These are phyloP conservation scores for Hyaloscypha hepaticicola DNA, from an alignment of 495 filamentous ascomycete genomes.

Conservation along the genomic window DNA sequence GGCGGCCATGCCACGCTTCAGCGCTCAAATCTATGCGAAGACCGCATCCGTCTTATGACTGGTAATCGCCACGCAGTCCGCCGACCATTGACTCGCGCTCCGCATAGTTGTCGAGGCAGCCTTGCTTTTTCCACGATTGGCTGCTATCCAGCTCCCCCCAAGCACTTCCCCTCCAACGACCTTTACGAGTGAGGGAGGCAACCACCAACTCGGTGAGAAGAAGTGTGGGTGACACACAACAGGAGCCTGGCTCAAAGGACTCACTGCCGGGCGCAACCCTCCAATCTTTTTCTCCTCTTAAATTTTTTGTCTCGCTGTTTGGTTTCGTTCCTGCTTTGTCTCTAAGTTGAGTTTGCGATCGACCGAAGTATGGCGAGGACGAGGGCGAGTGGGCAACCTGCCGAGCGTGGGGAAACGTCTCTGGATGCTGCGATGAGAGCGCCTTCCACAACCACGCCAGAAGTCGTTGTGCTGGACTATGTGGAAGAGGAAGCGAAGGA, in stretches of 20 bases:
- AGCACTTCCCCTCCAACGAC: background rate
- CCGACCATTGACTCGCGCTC: background rate
- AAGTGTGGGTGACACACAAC: constrained; percentile 14
- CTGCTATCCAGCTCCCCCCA: background rate
- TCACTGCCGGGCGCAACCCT: background rate
- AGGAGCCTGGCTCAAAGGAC: background rate
- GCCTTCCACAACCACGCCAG: constrained; percentile 37
- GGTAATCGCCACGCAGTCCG: background rate
- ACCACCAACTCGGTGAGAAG: constrained; percentile 8
- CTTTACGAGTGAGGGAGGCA: background rate
- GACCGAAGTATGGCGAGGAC: constrained; percentile 21
- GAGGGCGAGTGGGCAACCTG: constrained; percentile 5
- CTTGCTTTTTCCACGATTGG: constrained; percentile 12
- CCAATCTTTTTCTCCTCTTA: constrained; percentile 4
- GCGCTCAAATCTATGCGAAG: background rate
- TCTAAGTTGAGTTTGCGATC: constrained; percentile 1
- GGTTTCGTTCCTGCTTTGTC: constrained; percentile 3
- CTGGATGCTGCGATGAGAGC: constrained; percentile 43
- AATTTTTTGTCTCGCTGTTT: background rate
- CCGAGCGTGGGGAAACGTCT: constrained; percentile 29
- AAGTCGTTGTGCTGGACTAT: constrained; percentile 35
- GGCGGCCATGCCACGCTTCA: background rate
- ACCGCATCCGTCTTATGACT: background rate
- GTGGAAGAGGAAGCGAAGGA: constrained; percentile 22
- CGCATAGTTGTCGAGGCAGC: constrained; percentile 9